phyloP scores from a whole-genome alignment of 495 filamentous ascomycete species.

The Thermothielavioides terrestris region DNA sequence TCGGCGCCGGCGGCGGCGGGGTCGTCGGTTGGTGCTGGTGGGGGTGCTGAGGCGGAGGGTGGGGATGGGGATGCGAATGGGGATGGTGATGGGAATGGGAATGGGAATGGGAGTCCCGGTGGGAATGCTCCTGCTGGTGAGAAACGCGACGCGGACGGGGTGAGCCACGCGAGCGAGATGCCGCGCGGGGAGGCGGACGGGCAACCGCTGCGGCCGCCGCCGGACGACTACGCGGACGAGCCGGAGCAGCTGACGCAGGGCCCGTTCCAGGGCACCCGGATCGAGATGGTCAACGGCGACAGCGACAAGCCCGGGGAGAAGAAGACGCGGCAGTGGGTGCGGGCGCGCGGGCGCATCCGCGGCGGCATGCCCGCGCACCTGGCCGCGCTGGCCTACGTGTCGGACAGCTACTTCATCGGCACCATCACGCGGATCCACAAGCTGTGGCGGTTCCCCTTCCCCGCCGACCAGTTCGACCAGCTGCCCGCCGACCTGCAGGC shows the following conservation, averaged over 20 bases:
- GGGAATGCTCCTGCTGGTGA: too few species aligned
- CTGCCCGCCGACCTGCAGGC: conserved; percentile 24
- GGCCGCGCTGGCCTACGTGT: conserved; percentile 83
- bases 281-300: conserved; percentile 41
- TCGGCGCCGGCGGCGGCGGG: conserved; percentile 46
- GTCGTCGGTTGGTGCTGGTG: too few species aligned
- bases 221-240: conserved; percentile 31
- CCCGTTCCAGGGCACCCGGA: conserved; percentile 47
- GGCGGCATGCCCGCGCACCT: conserved; percentile 75
- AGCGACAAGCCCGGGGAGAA: conserved; percentile 49
- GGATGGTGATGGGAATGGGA: too few species aligned
- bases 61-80: too few species aligned
- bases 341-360: conserved; percentile 64
- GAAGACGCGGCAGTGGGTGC: conserved; percentile 68
- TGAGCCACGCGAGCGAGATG: conserved; percentile 55
- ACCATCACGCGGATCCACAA: conserved; percentile 72
- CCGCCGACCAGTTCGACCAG: conserved; percentile 24
- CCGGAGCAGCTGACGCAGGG: conserved; percentile 24
- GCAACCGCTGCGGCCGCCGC: conserved; percentile 24
- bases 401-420: conserved; percentile 84
- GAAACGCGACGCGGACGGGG: too few species aligned
- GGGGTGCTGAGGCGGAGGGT: too few species aligned
- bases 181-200: conserved; percentile 34
- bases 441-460: conserved; percentile 51
- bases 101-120: too few species aligned